Base-by-base conservation (phyloP, 108 stramenopile species). In the Skeletonema tropicum region DNA sequence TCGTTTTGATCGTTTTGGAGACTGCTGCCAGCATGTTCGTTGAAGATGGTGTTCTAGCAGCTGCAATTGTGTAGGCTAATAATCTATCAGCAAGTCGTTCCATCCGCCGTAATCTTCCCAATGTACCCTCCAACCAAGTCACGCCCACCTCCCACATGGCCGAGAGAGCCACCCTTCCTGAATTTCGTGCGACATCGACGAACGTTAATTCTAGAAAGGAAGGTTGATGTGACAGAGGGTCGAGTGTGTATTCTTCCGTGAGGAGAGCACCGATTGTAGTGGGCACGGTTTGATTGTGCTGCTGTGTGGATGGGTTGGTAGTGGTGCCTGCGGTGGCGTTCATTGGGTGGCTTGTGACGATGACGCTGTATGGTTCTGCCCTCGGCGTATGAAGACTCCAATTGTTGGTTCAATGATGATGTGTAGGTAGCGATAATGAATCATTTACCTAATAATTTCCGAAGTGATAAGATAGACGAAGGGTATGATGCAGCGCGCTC, bases 201-300 rank as follows among this genome's bases (percentile, higher is more conserved):
- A 90, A 83, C 2, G 81, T 90, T 70, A 90, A 82, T 75, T 94
- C 94, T 57, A 90, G 75, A 74, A 94, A 94, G 38, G 94, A 94
- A 2, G 90, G 94, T n/a, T 92, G 68, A 46, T 86, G 86, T 5
- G 91, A 86, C 11, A 75, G 57, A 15, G 91, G 94, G 80, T 91
- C 68, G 70, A 94, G 88, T 36, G 89, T 90, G 71, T 73, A 82
- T 83, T 94, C 94, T 74, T 94, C 94, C 19, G 91, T 88, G 38
- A 94, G 79, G 33, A 94, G 86, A 0, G 89, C 93, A 17, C 87
- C 90, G 8, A 86, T 73, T 32, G 89, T 77, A 15, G 68, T 82
- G 75, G 92, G 89, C 41, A 87, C 76, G 73, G 85, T 77, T 13
- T 79, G 82, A 68, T 91, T 89, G 63, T 55, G 52, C 52, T 55